phyloP scores from a whole-genome alignment of 2,329 filamentous ascomycete genomes.

The Microsporum audouinii region DNA sequence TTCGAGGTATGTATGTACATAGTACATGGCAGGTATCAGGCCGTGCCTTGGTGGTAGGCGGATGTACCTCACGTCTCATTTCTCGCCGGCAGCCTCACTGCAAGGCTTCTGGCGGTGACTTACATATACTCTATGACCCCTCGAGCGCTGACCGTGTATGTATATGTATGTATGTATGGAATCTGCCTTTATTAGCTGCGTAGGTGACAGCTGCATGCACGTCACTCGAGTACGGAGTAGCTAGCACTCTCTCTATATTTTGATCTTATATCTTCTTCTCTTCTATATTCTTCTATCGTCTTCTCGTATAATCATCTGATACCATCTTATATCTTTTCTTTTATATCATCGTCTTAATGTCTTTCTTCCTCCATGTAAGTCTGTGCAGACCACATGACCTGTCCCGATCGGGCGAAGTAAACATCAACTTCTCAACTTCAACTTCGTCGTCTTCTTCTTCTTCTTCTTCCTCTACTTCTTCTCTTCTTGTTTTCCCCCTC shows the following conservation, averaged over 20 bases:
- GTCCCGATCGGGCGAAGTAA: neutral
- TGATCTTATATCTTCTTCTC: neutral
- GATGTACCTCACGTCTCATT: conserved; percentile 5
- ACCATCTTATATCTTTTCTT: neutral
- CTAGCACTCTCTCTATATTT: neutral
- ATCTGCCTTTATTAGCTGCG: too few species aligned
- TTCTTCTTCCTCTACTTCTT: neutral
- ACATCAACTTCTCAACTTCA: neutral
- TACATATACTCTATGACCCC: neutral
- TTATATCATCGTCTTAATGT: neutral
- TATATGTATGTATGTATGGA: neutral
- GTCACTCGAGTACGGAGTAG: too few species aligned
- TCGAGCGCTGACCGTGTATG: neutral
- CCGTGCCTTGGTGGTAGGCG: neutral
- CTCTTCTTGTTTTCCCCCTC: neutral
- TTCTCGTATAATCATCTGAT: neutral
- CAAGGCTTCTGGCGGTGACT: neutral
- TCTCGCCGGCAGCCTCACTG: neutral
- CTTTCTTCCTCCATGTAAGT: neutral
- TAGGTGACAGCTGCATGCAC: too few species aligned
- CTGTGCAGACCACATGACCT: neutral
- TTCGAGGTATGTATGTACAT: neutral
- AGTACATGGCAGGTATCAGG: neutral
- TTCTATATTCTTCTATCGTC: neutral
- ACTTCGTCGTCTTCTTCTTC: conserved; percentile 3